phyloP scores from a whole-genome alignment of 2,329 filamentous ascomycete species.

The Botrytis squamosa region DNA sequence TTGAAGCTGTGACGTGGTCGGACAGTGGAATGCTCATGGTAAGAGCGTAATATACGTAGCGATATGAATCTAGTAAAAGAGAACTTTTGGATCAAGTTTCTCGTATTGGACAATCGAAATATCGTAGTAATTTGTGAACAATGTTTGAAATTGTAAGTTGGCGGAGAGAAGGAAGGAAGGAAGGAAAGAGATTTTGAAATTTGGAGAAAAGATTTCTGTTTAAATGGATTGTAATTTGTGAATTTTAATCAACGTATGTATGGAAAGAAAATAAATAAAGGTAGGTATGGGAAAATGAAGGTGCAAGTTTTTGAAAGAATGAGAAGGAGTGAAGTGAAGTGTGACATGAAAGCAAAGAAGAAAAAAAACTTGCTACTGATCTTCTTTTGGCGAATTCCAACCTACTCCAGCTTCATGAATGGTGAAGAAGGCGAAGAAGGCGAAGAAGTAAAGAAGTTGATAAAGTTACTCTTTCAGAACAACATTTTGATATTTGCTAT shows the following conservation, averaged over 20 bases:
- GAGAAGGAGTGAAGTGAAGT: background rate
- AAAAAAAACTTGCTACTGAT: slow-evolving; percentile 4
- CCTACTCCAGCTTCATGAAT: background rate
- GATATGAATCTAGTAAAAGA: background rate
- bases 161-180: background rate
- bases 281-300: background rate
- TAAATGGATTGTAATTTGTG: background rate
- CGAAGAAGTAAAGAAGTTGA: background rate
- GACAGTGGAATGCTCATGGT: slow-evolving; percentile 17
- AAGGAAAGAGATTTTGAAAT: background rate
- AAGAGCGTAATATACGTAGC: background rate
- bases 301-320: background rate
- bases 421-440: background rate
- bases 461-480: background rate
- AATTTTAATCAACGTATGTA: background rate
- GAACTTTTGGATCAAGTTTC: background rate
- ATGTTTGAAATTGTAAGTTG: background rate
- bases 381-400: slow-evolving; percentile 2
- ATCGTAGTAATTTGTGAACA: background rate
- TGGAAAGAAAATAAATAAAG: background rate
- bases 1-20: background rate
- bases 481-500: background rate
- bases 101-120: background rate
- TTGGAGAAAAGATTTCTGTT: background rate
- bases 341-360: slow-evolving; percentile 2